Percentiles rank a stretch among this genome's conserved stretches.
phyloP scores from a whole-genome alignment of 768 basidiomycete species.

The Tylopilus felleus region DNA sequence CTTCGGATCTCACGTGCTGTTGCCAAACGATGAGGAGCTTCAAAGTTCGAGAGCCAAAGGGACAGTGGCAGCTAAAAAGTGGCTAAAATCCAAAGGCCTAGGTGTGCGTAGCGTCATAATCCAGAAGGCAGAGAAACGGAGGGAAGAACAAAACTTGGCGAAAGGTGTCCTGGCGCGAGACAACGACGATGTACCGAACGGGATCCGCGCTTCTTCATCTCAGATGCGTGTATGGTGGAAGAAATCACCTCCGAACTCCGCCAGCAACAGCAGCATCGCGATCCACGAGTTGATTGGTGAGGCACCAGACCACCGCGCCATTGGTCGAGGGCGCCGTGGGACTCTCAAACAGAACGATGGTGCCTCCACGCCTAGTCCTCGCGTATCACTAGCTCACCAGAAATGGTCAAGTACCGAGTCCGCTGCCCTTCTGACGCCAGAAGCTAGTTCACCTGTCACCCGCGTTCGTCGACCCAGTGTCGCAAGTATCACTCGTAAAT shows the following conservation, averaged over 20 bases:
- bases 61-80: constrained; percentile 18
- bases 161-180: neutral
- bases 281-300: constrained; percentile 13
- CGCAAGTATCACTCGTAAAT: constrained; percentile 31
- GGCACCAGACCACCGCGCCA: neutral
- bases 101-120: constrained; percentile 24
- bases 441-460: constrained; percentile 3
- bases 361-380: constrained; percentile 23
- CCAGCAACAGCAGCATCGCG: constrained; percentile 8
- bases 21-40: constrained; percentile 28
- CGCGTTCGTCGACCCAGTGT: constrained; percentile 25
- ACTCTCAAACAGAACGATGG: constrained; percentile 7
- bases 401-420: constrained; percentile 25
- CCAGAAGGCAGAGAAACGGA: constrained; percentile 23
- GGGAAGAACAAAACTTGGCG: constrained; percentile 11
- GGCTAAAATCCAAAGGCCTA: constrained; percentile 30
- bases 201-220: constrained; percentile 8
- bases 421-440: constrained; percentile 2
- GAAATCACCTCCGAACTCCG: constrained; percentile 16
- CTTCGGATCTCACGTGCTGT: constrained; percentile 48
- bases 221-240: constrained; percentile 32
- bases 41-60: constrained; percentile 13
- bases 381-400: constrained; percentile 15
- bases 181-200: constrained; percentile 5
- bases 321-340: constrained; percentile 8